These are phyloP conservation scores for Erythrobasidium hasegawianum DNA, from an alignment of 1,284 basidiomycete species.

Conservation along the genomic window DNA sequence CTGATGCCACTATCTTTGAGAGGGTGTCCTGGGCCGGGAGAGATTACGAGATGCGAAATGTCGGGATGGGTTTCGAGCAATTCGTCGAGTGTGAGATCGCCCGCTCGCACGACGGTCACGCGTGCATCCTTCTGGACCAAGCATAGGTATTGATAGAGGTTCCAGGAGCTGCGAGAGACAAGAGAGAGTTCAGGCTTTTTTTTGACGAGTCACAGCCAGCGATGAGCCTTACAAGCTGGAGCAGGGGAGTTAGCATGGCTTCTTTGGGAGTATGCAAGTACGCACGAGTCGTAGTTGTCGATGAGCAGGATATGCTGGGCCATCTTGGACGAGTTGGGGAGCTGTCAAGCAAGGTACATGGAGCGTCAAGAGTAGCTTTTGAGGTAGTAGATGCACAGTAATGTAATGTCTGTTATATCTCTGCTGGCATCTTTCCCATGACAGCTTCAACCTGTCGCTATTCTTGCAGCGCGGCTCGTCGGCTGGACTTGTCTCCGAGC, in stretches of 20 bases:
- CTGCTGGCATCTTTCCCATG: no score
- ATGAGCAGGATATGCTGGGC: conserved; percentile 60
- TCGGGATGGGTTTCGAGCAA: conserved; percentile 60
- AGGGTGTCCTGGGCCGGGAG: conserved; percentile 94
- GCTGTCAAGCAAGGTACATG: no score
- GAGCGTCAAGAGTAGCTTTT: no score
- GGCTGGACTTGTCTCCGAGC: no score
- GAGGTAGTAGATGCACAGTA: no score
- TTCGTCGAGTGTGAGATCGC: conserved; percentile 73
- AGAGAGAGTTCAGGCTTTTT: no score
- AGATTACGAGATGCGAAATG: conserved; percentile 79
- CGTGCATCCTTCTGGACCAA: conserved; percentile 48
- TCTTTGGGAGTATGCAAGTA: neutral
- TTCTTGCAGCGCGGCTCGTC: no score
- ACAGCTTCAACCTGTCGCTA: no score
- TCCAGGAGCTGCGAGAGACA: conserved; percentile 36
- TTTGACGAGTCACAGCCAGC: conserved; percentile 71
- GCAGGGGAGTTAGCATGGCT: neutral
- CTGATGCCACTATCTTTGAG: conserved; percentile 89
- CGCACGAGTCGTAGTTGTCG: conserved; percentile 86
- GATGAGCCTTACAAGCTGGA: conserved; percentile 30
- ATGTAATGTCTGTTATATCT: no score
- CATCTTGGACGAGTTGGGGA: neutral
- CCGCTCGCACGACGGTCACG: conserved; percentile 85
- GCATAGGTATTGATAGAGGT: conserved; percentile 81